phyloP scores from a whole-genome alignment of 2,329 filamentous ascomycete genomes.

The Gnomoniopsis sp. region DNA sequence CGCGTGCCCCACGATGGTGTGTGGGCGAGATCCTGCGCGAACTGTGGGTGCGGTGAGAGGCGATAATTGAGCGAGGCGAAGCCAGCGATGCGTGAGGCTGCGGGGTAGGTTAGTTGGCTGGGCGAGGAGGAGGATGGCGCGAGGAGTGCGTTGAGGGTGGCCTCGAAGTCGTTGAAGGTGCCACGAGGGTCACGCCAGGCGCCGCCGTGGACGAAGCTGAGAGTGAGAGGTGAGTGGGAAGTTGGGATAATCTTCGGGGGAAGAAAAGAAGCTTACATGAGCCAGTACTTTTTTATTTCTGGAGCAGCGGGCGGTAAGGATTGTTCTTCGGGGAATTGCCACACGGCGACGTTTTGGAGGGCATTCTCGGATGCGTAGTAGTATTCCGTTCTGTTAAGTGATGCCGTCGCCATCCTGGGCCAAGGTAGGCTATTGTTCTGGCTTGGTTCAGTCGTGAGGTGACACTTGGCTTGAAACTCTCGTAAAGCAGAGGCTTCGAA shows the following conservation, averaged over 20 bases:
- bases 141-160: slow-evolving; percentile 41
- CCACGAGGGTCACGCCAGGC: slow-evolving; percentile 59
- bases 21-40: slow-evolving; percentile 39
- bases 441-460: too few species aligned
- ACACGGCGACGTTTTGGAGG: slow-evolving; percentile 18
- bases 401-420: slow-evolving; percentile 4
- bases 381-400: slow-evolving; percentile 15
- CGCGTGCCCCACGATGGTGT: slow-evolving; percentile 31
- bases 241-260: neutral
- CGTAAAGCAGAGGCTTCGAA: too few species aligned
- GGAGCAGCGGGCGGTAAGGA: neutral
- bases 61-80: slow-evolving; percentile 65
- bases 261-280: slow-evolving; percentile 9
- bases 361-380: slow-evolving; percentile 12
- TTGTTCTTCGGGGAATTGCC: slow-evolving; percentile 15
- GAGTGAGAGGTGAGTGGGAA: neutral
- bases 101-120: slow-evolving; percentile 12
- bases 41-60: slow-evolving; percentile 51
- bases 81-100: slow-evolving; percentile 45
- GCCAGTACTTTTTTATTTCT: slow-evolving; percentile 15
- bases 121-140: slow-evolving; percentile 20
- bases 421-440: too few species aligned
- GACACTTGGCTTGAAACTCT: too few species aligned
- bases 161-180: slow-evolving; percentile 41
- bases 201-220: slow-evolving; percentile 57